Percentiles rank a stretch among this genome's conserved stretches.
phyloP scores from a whole-genome alignment of 495 filamentous ascomycete species.

The Lasiosphaeriaceae sp. region DNA sequence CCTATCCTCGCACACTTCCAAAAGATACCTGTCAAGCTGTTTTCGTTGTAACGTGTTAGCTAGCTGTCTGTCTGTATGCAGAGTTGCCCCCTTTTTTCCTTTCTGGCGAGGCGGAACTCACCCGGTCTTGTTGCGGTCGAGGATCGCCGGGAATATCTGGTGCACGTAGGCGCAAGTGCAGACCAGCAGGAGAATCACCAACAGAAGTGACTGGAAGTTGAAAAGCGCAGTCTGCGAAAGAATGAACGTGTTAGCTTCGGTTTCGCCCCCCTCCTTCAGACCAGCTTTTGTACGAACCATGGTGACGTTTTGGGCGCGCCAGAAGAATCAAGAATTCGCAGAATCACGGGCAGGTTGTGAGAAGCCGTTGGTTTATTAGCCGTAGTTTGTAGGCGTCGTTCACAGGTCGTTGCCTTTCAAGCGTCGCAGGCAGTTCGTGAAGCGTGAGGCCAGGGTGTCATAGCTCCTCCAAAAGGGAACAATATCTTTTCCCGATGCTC shows the following conservation, averaged over 20 bases:
- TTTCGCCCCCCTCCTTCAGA: background rate
- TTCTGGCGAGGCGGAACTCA: conserved; percentile 33
- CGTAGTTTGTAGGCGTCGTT: too few relatives aligned
- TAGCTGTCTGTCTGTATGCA: background rate
- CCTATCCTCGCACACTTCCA: conserved; percentile 96
- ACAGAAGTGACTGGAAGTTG: conserved; percentile 92
- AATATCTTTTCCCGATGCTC: background rate
- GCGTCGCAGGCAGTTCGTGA: background rate
- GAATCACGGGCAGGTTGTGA: too few relatives aligned
- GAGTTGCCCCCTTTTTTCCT: background rate
- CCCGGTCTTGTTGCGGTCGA: conserved; percentile 91
- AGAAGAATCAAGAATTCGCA: too few relatives aligned
- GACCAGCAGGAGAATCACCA: conserved; percentile 90
- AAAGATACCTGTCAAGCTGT: conserved; percentile 80
- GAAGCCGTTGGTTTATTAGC: too few relatives aligned
- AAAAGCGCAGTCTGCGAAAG: conserved; percentile 81
- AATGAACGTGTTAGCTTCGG: conserved; percentile 23
- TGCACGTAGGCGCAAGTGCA: conserved; percentile 94
- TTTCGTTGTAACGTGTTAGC: conserved; percentile 9
- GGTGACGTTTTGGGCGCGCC: too few relatives aligned
- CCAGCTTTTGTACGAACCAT: too few relatives aligned
- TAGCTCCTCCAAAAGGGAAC: conserved; percentile 8
- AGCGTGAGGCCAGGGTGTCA: conserved; percentile 13
- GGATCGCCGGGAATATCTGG: conserved; percentile 81
- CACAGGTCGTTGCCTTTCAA: too few relatives aligned